These are phyloP conservation scores for Myotisia sp. DNA, from an alignment of 2,329 filamentous ascomycete species.

Conservation along the genomic window DNA sequence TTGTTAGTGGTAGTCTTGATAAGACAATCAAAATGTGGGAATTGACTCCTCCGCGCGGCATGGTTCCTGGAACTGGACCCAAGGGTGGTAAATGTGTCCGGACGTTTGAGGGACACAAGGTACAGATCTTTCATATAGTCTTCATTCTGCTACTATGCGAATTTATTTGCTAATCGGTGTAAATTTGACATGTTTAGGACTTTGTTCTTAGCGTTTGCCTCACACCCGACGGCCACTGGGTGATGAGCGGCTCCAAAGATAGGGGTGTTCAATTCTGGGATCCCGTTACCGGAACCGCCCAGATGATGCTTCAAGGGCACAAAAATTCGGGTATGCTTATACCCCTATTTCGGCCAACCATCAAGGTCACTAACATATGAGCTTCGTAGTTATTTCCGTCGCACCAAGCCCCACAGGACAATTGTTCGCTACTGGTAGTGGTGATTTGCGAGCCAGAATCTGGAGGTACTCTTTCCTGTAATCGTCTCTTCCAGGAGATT, in stretches of 20 bases:
- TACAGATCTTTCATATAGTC: constrained; percentile 23
- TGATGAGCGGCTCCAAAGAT: constrained; percentile 94
- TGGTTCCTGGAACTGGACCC: constrained; percentile 49
- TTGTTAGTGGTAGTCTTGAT: constrained; percentile 88
- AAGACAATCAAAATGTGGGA: constrained; percentile 99
- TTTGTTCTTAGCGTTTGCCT: constrained; percentile 93
- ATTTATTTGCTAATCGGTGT: constrained; percentile 5
- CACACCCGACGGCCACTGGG: constrained; percentile 88
- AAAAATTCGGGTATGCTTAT: constrained; percentile 62
- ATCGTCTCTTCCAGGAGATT: too few relatives aligned
- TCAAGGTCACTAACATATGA: too few relatives aligned
- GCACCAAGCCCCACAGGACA: constrained; percentile 79
- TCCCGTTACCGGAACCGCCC: constrained; percentile 77
- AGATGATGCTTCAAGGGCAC: constrained; percentile 96
- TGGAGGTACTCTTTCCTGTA: constrained; percentile 52
- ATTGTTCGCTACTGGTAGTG: constrained; percentile 89
- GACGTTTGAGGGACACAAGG: constrained; percentile 93
- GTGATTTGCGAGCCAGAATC: constrained; percentile 94
- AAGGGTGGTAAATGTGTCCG: constrained; percentile 89
- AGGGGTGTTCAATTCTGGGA: constrained; percentile 98
- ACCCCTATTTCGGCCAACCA: neutral
- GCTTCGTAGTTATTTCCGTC: constrained; percentile 69
- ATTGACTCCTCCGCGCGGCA: constrained; percentile 55
- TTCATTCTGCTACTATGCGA: constrained; percentile 4
- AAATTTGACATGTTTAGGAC: constrained; percentile 43